Base-by-base conservation (phyloP, 768 basidiomycete genomes). In the Boletales sp. region DNA sequence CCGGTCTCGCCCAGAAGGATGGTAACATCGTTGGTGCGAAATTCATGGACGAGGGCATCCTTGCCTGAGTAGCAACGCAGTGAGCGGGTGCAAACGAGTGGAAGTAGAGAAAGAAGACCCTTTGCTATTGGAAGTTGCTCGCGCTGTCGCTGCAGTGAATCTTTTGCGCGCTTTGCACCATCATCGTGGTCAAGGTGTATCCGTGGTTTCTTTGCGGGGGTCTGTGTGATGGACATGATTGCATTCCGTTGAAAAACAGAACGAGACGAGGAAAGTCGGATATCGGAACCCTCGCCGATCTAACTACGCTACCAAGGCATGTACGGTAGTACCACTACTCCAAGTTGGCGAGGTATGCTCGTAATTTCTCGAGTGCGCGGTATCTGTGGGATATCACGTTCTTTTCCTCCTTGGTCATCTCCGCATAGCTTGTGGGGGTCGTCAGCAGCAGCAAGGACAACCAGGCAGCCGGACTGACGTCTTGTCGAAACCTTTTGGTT, bases 1-100 rank as follows among this genome's bases (percentile, higher is more conserved):
- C 97, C 97, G 0, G 97, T 98, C 70, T 99, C 97, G 35, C 94
- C 97, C 2, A 99, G 78, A 9, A 99, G 79, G 39, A 98, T 83
- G 1, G 86, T 89, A 8, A 92, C 86, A 64, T 93, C 87, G 73
- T 90, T 86, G 54, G 82, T 77, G 29, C 70, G 68, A 45, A 95
- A 84, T 66, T 85, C 85, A 50, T 80, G 75, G 27, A 92, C 69
- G 27, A 95, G 76, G 27, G 84, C 82, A 19, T 90, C 86, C 63
- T 78, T 83, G 49, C 90, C 92, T 91, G 55, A 24, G 27, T 12
- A 44, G 36, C 12, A 19, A 47, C 18, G 38, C 24, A 32, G 4
- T 51, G 21, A 52, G 51, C 30, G 4, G 15, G 11, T 5, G 14
- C 32, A 27, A 35, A 48, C 11, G n/a, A 24, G 34, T 4, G 37